phyloP scores from a whole-genome alignment of 1,284 basidiomycete species.

The Tranzscheliella williamsii region DNA sequence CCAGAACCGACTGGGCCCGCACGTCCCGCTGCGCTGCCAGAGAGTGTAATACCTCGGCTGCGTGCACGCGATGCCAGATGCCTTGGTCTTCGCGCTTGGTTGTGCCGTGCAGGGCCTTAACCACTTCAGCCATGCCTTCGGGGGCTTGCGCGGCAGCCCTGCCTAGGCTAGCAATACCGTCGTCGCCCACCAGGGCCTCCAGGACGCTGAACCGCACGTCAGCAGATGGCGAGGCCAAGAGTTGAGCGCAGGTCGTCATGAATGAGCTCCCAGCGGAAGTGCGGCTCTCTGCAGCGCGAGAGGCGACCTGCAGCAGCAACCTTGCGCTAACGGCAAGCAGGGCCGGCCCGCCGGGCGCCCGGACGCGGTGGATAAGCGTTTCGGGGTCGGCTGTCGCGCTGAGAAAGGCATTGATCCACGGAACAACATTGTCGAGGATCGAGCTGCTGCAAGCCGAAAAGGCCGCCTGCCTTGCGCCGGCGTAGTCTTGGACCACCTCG shows the following conservation, averaged over 20 bases:
- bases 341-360: conserved; percentile 13
- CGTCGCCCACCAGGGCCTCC: conserved; percentile 27
- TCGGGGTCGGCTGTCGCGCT: too few species aligned
- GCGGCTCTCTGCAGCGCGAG: not conserved
- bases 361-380: conserved; percentile 4
- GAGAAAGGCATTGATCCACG: too few species aligned
- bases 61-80: conserved; percentile 35
- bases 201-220: conserved; percentile 24
- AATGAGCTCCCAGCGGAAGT: conserved; percentile 1
- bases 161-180: conserved; percentile 1
- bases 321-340: conserved; percentile 17
- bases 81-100: conserved; percentile 10
- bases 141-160: too few species aligned
- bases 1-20: conserved; percentile 5
- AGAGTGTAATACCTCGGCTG: conserved; percentile 18
- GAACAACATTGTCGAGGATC: too few species aligned
- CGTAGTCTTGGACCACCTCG: conserved; percentile 28
- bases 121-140: too few species aligned
- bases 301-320: conserved; percentile 14
- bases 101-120: conserved; percentile 4
- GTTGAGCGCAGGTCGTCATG: conserved; percentile 8
- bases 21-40: conserved; percentile 6
- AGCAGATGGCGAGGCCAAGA: conserved; percentile 1
- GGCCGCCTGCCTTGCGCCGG: too few species aligned
- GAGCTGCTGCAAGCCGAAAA: too few species aligned